A percentile compares a stretch with the other conserved stretches of the same genome.
Evolutionary conservation across 1,284 basidiomycete species (phyloP).

Genomic region (Apiotrichum domesticum): DNA sequence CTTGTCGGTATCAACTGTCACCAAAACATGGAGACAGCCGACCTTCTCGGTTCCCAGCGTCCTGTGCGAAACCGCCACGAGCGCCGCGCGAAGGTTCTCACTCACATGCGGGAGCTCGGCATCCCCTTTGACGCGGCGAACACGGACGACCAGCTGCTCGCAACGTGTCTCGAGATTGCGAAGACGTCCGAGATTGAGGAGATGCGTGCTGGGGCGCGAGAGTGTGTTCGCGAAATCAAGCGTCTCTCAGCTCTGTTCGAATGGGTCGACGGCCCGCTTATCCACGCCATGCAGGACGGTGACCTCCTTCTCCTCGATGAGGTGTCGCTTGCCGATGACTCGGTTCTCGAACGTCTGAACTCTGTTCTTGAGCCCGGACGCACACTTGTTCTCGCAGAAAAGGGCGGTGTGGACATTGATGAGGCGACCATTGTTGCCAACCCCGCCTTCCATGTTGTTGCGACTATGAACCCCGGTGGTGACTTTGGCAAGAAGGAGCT

Average conservation of each 20-base stretch:
- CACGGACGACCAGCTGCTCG: conserved; percentile 28
- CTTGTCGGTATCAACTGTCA: conserved; percentile 88
- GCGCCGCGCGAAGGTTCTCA: conserved; percentile 41
- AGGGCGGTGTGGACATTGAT: conserved; percentile 68
- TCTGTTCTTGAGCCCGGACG: conserved; percentile 89
- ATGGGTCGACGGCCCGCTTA: conserved; percentile 92
- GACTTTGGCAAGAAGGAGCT: conserved; percentile 99
- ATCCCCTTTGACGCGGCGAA: conserved; percentile 15
- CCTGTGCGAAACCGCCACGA: conserved; percentile 76
- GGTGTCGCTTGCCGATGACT: conserved; percentile 96
- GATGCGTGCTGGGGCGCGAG: conserved; percentile 11
- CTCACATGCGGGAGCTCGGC: conserved; percentile 35
- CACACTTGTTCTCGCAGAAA: conserved; percentile 87
- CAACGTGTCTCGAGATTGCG: conserved; percentile 4
- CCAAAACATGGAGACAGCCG: conserved; percentile 98
- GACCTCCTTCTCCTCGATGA: conserved; percentile 91
- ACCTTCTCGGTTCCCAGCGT: conserved; percentile 88
- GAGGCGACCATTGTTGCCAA: conserved; percentile 63
- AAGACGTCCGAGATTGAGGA: conserved; percentile 9
- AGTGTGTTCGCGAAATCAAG: conserved; percentile 44
- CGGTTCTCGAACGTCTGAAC: conserved; percentile 94
- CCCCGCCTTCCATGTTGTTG: conserved; percentile 76
- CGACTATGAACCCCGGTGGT: conserved; percentile 99
- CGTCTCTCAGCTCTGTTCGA: conserved; percentile 72
- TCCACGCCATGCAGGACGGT: conserved; percentile 83